Evolutionary conservation across 202 grass and related monocot genomes (phyloP).

Genomic region (Panicum virgatum): DNA sequence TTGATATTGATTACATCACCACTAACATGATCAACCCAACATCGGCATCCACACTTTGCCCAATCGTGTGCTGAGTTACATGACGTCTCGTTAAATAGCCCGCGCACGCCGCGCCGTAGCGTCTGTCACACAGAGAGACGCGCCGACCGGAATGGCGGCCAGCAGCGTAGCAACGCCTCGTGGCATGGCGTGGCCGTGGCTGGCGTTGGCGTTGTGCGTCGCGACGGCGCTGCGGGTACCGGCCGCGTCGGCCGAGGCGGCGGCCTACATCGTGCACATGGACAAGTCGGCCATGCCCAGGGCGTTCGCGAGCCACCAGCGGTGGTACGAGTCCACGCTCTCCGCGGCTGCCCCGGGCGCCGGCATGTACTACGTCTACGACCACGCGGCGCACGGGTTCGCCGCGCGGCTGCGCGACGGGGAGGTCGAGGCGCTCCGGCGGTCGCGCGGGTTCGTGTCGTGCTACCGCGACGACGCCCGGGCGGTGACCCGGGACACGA

Average conservation of each 20-base stretch:
- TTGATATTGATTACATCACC: no score
- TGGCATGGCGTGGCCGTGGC: not conserved
- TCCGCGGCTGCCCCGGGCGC: not conserved
- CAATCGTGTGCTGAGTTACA: no score
- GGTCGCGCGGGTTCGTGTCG: slow-evolving; percentile 60
- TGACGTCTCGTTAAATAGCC: slow-evolving; percentile 21
- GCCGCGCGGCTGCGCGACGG: slow-evolving; percentile 39
- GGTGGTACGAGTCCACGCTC: slow-evolving; percentile 71
- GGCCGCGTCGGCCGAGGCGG: not conserved
- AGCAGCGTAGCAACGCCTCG: not conserved
- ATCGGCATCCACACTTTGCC: no score
- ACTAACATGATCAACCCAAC: no score
- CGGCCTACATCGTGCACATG: slow-evolving; percentile 72
- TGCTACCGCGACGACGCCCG: slow-evolving; percentile 60
- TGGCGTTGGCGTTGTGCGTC: not conserved
- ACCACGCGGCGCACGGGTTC: slow-evolving; percentile 79
- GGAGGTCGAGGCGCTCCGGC: slow-evolving; percentile 48
- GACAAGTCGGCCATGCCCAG: slow-evolving; percentile 79
- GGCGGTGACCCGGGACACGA: slow-evolving; percentile 59
- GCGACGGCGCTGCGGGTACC: not conserved
- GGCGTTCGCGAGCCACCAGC: slow-evolving; percentile 43
- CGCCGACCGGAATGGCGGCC: no score
- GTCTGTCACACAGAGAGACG: not conserved
- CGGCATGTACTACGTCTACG: slow-evolving; percentile 71
- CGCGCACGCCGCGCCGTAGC: not conserved